Evolutionary conservation across 2,329 filamentous ascomycete species (phyloP).

Genomic region (Colletotrichum plurivorum): DNA sequence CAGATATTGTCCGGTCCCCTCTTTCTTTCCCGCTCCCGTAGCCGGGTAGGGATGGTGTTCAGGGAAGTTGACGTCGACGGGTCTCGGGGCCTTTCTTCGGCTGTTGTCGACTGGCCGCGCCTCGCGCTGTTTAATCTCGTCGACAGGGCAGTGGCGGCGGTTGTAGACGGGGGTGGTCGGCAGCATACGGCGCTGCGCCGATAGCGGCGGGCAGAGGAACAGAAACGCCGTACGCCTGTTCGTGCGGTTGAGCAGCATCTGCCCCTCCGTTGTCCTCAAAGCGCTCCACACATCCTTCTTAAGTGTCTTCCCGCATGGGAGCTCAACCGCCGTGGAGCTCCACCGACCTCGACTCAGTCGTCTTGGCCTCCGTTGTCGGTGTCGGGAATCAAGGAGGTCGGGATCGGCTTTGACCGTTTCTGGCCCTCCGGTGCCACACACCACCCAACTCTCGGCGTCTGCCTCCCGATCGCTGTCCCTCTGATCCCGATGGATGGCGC

Average conservation of each 20-base stretch:
- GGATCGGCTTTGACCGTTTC: slow-evolving; percentile 2
- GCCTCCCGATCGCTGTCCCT: background rate
- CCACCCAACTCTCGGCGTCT: background rate
- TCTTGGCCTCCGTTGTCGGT: slow-evolving; percentile 14
- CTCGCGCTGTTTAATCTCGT: slow-evolving; percentile 4
- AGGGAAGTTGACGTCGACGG: slow-evolving; percentile 17
- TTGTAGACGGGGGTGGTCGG: background rate
- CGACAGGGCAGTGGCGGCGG: background rate
- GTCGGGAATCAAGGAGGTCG: background rate
- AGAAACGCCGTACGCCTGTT: slow-evolving; percentile 2
- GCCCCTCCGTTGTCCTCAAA: background rate
- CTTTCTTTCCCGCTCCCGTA: background rate
- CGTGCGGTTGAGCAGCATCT: slow-evolving; percentile 2
- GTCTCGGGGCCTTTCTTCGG: background rate
- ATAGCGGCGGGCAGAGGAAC: background rate
- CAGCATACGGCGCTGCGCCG: background rate
- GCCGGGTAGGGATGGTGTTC: background rate
- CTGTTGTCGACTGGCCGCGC: background rate
- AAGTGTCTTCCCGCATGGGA: background rate
- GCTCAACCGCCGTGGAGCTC: background rate
- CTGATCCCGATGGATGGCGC: background rate
- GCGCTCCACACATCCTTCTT: background rate
- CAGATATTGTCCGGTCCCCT: background rate
- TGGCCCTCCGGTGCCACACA: background rate
- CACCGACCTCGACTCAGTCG: slow-evolving; percentile 4